phyloP scores from a whole-genome alignment of 495 filamentous ascomycete species.

The Lepraria neglecta region DNA sequence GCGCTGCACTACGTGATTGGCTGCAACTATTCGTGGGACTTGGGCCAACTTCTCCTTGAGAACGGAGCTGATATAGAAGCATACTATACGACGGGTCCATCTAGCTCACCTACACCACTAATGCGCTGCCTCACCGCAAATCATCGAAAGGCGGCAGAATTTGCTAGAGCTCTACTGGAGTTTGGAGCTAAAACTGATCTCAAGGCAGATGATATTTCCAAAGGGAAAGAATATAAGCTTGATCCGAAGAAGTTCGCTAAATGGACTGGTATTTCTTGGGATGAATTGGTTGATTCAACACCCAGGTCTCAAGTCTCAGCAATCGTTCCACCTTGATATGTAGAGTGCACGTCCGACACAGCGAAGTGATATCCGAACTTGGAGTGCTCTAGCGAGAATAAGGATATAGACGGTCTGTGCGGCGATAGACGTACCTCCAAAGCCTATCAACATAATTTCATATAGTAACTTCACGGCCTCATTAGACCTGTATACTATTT shows the following conservation, averaged over 20 bases:
- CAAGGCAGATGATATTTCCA: slow-evolving; percentile 1
- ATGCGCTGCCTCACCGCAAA: slow-evolving; percentile 8
- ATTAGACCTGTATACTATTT: no score
- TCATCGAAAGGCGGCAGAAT: slow-evolving; percentile 12
- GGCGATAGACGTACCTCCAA: no score
- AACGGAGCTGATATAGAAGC: slow-evolving; percentile 11
- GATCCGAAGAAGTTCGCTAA: slow-evolving; percentile 14
- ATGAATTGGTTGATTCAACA: slow-evolving; percentile 3
- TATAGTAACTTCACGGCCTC: no score
- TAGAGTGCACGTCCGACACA: not conserved
- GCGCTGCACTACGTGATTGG: slow-evolving; percentile 12
- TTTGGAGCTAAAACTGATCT: slow-evolving; percentile 10
- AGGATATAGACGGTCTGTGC: no score
- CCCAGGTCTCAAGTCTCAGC: not conserved
- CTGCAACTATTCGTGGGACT: slow-evolving; percentile 12
- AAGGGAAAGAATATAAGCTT: not conserved
- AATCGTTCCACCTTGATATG: not conserved
- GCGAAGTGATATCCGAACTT: not conserved
- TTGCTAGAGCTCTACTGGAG: slow-evolving; percentile 4
- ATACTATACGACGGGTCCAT: not conserved
- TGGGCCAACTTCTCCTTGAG: slow-evolving; percentile 12
- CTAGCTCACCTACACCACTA: slow-evolving; percentile 1
- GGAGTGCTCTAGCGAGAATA: no score
- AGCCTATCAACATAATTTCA: no score
- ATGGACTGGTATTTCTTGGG: slow-evolving; percentile 8